Conservation (phyloP, 2,329 filamentous ascomycete species). For the Massarina eburnea region DNA sequence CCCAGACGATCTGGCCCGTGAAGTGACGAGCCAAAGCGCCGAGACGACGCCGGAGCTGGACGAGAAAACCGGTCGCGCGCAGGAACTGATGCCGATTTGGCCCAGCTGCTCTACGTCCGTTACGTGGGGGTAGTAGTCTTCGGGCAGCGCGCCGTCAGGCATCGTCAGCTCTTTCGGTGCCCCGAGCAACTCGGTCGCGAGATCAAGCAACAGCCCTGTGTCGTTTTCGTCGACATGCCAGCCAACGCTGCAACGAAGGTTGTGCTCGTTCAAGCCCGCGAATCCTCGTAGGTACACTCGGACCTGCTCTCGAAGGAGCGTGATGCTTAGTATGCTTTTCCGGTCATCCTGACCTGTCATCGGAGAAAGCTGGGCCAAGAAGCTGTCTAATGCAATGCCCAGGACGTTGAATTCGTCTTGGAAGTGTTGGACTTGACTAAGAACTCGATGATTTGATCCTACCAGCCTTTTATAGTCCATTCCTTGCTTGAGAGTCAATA, state of each 20-base stretch:
- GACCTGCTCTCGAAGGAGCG: constrained; percentile 11
- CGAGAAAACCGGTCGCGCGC: constrained; percentile 26
- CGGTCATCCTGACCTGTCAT: constrained; percentile 5
- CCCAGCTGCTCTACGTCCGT: constrained; percentile 4
- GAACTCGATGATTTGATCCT: neutral
- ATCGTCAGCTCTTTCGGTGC: constrained; percentile 18
- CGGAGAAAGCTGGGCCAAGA: constrained; percentile 7
- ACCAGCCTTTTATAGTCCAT: constrained; percentile 9
- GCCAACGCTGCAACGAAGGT: constrained; percentile 5
- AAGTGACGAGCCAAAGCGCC: constrained; percentile 29
- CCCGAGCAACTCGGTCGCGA: constrained; percentile 16
- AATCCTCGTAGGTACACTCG: constrained; percentile 7
- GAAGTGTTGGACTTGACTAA: constrained; percentile 3
- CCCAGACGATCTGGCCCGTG: constrained; percentile 18
- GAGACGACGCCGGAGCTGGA: constrained; percentile 24
- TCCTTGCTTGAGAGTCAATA: constrained; percentile 26
- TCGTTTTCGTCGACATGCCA: constrained; percentile 18
- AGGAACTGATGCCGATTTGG: neutral
- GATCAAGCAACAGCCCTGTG: constrained; percentile 13
- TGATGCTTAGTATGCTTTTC: constrained; percentile 11
- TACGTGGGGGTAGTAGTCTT: constrained; percentile 15
- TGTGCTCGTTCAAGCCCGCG: constrained; percentile 4
- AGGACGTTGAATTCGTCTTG: constrained; percentile 5
- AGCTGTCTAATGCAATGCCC: constrained; percentile 11
- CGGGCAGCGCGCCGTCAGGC: constrained; percentile 17